These are phyloP conservation scores for Pseudozyma thailandica DNA, from an alignment of 1,284 basidiomycete species.

Conservation along the genomic window DNA sequence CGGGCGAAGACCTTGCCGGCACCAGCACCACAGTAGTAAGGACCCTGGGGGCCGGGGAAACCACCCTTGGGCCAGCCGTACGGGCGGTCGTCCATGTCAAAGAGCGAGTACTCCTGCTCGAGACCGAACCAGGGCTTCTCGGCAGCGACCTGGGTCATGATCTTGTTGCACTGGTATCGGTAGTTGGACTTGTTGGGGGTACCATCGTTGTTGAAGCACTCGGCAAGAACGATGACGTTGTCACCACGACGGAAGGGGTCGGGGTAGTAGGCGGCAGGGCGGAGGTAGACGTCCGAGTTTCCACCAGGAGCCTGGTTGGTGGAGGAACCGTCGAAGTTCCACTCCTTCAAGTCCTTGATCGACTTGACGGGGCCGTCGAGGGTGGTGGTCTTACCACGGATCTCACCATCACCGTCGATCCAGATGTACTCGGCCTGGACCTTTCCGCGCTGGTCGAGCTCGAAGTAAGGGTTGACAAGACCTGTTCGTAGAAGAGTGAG, in stretches of 20 bases:
- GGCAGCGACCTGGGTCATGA: conserved; percentile 62
- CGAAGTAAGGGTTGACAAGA: conserved; percentile 58
- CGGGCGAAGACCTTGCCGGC: conserved; percentile 97
- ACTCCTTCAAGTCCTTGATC: conserved; percentile 80
- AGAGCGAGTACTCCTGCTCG: conserved; percentile 99
- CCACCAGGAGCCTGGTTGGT: conserved; percentile 77
- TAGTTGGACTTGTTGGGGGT: conserved; percentile 97
- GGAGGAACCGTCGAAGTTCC: conserved; percentile 92
- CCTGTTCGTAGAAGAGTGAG: conserved; percentile 19
- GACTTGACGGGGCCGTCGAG: conserved; percentile 81
- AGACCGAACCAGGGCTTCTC: conserved; percentile 92
- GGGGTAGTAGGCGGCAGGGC: conserved; percentile 96
- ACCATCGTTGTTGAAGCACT: conserved; percentile 98
- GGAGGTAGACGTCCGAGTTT: conserved; percentile 97
- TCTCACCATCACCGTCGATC: conserved; percentile 71
- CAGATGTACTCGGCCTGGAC: conserved; percentile 68
- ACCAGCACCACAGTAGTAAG: conserved; percentile 99
- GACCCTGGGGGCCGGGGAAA: conserved; percentile 99
- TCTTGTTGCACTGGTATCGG: conserved; percentile 68
- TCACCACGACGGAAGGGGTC: conserved; percentile 99
- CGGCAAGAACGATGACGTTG: conserved; percentile 73
- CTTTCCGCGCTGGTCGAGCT: conserved; percentile 63
- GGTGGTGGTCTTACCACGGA: conserved; percentile 71
- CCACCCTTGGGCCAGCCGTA: conserved; percentile 90
- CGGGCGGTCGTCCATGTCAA: conserved; percentile 89